Evolutionary conservation across 1,284 basidiomycete species (phyloP).

Genomic region (Heterobasidion annosum): DNA sequence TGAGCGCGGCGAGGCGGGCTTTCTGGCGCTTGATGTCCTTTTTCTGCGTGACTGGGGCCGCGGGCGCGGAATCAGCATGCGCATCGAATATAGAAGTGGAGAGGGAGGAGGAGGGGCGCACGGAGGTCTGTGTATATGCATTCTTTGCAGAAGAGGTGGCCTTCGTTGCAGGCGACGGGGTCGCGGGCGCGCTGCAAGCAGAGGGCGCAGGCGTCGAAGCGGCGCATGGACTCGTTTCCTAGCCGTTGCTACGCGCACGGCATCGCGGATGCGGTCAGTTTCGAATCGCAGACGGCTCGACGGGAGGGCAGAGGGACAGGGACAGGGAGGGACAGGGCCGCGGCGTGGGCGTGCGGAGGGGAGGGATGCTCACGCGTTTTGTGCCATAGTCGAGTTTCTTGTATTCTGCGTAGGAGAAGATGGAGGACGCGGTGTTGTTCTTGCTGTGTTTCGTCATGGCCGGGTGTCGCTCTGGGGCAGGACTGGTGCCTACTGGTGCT

Average conservation of each 20-base stretch:
- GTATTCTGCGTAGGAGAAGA: slow-evolving; percentile 82
- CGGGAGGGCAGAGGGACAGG: background rate
- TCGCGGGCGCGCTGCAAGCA: slow-evolving; percentile 76
- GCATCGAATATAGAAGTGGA: background rate
- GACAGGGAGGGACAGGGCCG: background rate
- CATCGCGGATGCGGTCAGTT: background rate
- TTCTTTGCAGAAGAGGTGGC: slow-evolving; percentile 89
- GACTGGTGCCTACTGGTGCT: too few relatives aligned
- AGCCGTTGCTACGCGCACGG: slow-evolving; percentile 55
- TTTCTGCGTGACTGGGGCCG: slow-evolving; percentile 67
- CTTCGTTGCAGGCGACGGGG: slow-evolving; percentile 74
- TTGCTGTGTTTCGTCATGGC: slow-evolving; percentile 82
- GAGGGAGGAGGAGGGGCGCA: slow-evolving; percentile 27
- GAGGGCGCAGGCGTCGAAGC: slow-evolving; percentile 79
- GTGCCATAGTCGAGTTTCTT: slow-evolving; percentile 79
- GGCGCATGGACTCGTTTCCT: slow-evolving; percentile 85
- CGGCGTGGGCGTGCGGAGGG: background rate
- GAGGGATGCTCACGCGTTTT: slow-evolving; percentile 43
- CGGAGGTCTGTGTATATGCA: slow-evolving; percentile 72
- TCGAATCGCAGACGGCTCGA: too few relatives aligned
- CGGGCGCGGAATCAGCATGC: background rate
- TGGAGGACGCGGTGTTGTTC: slow-evolving; percentile 80
- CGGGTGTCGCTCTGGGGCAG: background rate
- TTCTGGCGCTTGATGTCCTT: slow-evolving; percentile 84
- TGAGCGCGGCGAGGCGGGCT: slow-evolving; percentile 61